Base-by-base conservation (phyloP, 305 asterid genomes). In the Andrographis paniculata region DNA sequence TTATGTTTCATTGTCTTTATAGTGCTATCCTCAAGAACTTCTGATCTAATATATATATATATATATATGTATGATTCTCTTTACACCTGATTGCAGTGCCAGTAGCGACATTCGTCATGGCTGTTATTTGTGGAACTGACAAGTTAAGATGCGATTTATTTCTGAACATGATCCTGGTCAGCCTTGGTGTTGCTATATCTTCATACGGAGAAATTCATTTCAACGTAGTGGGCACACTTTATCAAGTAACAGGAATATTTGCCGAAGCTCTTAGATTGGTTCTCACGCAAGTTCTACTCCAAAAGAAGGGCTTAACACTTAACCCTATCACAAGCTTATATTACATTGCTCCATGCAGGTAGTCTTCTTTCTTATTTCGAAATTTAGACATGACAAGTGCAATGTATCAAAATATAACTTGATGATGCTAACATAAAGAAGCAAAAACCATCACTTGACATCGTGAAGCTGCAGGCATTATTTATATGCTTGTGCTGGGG, bases 271-370 rank as follows among this genome's bases (percentile, higher is more conserved):
- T 92, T 51, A 72, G 99, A 74, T 75, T 92, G 77, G 99, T 92
- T 60, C 72, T 92, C 44, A 92, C 99, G 59, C 99, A 92, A 81
- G 97, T 92, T 67, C 88, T 92, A 54, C 93, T 92, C 62, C 99
- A 92, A 67, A 92, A 87, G 70, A 84, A 87, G 77, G 99, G 99
- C 59, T 74, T 92, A 65, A 74, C 96, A 9, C 87, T 92, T 30
- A 92, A 87, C 68, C 99, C 99, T 19, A 64, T 87, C 74, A 92
- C 97, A 56, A 92, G 97, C 71, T 76, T 92, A 44, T 92, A 92
- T 60, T 92, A 92, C 80, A 92, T 92, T 61, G 99, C 99, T 46
- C 99, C 99, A 33, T 91, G 99, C 99, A 91, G 99, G 96, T 91
- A 77, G 53, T 18, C 51, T 52, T 60, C 58, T 56, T 53, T 60